These are phyloP conservation scores for Lactifluus piperatus DNA, from an alignment of 768 basidiomycete species.

Conservation along the genomic window DNA sequence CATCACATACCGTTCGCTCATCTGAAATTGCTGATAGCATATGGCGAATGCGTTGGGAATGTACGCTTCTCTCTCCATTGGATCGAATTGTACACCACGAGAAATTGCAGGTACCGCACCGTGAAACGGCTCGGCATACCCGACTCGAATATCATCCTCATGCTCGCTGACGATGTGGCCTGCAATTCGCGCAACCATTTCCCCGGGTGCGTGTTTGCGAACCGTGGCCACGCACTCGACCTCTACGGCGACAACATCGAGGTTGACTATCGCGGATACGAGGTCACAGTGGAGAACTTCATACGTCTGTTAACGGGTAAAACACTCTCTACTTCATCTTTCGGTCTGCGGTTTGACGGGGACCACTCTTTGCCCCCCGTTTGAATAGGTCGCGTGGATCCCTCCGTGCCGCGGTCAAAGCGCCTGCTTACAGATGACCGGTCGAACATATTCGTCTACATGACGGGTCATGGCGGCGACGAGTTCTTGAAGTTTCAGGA, in stretches of 20 bases:
- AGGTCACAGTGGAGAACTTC: constrained; percentile 96
- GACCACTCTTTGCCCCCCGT: background rate
- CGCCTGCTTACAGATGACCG: constrained; percentile 83
- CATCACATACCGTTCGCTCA: background rate
- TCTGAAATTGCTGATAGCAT: constrained; percentile 45
- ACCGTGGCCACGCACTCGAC: constrained; percentile 71
- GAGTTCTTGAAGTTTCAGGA: constrained; percentile 99
- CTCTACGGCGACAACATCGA: constrained; percentile 96
- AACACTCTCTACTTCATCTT: constrained; percentile 21
- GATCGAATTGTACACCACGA: background rate
- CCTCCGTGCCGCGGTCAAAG: constrained; percentile 84
- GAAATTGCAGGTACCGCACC: constrained; percentile 75
- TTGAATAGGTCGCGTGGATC: constrained; percentile 77
- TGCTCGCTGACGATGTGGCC: constrained; percentile 95
- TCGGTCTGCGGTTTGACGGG: background rate
- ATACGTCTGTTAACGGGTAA: constrained; percentile 84
- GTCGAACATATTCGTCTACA: constrained; percentile 93
- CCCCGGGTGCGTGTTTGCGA: constrained; percentile 89
- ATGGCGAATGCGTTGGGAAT: constrained; percentile 98
- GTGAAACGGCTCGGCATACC: constrained; percentile 97
- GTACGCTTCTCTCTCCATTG: constrained; percentile 35
- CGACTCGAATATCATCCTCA: constrained; percentile 97
- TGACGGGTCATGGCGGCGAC: constrained; percentile 97
- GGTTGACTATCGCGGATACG: constrained; percentile 96
- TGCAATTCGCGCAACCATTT: constrained; percentile 91